Percentiles rank a stretch among this genome's conserved stretches.
Conservation (phyloP, 2,329 filamentous ascomycete genomes). For the Trichoderma sp. region DNA sequence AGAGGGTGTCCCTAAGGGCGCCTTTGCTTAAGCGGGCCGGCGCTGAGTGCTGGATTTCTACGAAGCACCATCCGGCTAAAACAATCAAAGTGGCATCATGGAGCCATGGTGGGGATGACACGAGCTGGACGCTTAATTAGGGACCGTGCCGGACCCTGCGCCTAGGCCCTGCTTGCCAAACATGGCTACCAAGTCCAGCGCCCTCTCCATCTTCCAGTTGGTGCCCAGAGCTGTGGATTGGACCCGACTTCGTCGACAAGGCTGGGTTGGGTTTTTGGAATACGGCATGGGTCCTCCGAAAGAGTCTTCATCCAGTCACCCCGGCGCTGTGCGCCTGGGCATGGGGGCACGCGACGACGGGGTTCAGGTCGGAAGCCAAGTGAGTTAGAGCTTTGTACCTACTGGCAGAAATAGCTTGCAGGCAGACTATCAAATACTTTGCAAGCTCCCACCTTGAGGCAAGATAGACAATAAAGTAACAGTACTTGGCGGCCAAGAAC, state of each 20-base stretch:
- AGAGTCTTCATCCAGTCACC: conserved; percentile 14
- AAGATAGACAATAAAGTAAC: neutral
- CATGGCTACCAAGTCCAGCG: conserved; percentile 12
- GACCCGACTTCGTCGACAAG: conserved; percentile 15
- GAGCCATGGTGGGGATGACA: conserved; percentile 24
- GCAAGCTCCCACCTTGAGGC: neutral
- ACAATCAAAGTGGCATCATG: conserved; percentile 29
- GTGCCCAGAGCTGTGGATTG: conserved; percentile 14
- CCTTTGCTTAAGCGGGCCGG: conserved; percentile 26
- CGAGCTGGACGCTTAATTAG: conserved; percentile 29
- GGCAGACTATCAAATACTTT: neutral
- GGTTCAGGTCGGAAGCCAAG: neutral
- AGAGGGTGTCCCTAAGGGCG: conserved; percentile 19
- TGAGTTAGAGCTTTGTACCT: neutral
- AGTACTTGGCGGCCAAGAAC: neutral
- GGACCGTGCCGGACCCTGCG: conserved; percentile 28
- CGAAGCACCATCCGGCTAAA: conserved; percentile 26
- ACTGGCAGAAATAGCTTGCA: neutral
- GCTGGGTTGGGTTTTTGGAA: conserved; percentile 14
- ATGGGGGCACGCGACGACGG: conserved; percentile 13
- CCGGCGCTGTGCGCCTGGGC: neutral
- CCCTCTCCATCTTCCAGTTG: conserved; percentile 20
- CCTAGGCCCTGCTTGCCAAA: conserved; percentile 21
- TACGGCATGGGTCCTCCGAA: conserved; percentile 4
- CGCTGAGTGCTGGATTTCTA: conserved; percentile 24